Conservation (phyloP, 179 eudicot genomes). For the Pouteria campechiana region DNA sequence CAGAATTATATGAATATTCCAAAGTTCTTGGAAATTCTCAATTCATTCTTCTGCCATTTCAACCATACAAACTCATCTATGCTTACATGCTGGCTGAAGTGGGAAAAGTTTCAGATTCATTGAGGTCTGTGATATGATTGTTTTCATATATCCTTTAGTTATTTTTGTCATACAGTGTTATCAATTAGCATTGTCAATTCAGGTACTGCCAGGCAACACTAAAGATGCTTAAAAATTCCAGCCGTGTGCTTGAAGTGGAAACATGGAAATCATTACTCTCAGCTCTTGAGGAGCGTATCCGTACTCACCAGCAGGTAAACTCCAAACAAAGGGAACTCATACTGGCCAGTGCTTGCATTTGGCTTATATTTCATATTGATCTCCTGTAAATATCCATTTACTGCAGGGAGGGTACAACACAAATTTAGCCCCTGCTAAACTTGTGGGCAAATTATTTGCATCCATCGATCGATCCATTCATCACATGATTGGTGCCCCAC, state of each 20-base stretch:
- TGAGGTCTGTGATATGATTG: constrained; percentile 47
- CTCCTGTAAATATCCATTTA: background rate
- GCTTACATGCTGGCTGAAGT: constrained; percentile 98
- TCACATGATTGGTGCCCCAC: constrained; percentile 87
- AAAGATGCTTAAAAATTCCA: constrained; percentile 62
- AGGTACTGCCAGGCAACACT: constrained; percentile 82
- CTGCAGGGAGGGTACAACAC: constrained; percentile 78
- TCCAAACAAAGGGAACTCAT: too few relatives aligned
- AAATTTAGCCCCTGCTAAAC: constrained; percentile 66
- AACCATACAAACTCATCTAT: constrained; percentile 84
- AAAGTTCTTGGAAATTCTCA: constrained; percentile 90
- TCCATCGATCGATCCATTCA: constrained; percentile 84
- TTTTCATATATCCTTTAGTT: background rate
- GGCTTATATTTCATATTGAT: background rate
- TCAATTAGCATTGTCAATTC: constrained; percentile 15
- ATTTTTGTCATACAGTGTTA: background rate
- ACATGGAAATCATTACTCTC: constrained; percentile 45
- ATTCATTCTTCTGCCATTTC: constrained; percentile 62
- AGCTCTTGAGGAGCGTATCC: constrained; percentile 80
- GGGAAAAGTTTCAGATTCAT: constrained; percentile 78
- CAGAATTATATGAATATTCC: constrained; percentile 86
- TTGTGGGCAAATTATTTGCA: constrained; percentile 72
- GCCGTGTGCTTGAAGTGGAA: constrained; percentile 67
- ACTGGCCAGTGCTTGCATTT: too few relatives aligned
- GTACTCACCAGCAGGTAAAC: constrained; percentile 76